Evolutionary conservation across 1,284 basidiomycete genomes (phyloP).

Genomic region (Malassezia dermatis): DNA sequence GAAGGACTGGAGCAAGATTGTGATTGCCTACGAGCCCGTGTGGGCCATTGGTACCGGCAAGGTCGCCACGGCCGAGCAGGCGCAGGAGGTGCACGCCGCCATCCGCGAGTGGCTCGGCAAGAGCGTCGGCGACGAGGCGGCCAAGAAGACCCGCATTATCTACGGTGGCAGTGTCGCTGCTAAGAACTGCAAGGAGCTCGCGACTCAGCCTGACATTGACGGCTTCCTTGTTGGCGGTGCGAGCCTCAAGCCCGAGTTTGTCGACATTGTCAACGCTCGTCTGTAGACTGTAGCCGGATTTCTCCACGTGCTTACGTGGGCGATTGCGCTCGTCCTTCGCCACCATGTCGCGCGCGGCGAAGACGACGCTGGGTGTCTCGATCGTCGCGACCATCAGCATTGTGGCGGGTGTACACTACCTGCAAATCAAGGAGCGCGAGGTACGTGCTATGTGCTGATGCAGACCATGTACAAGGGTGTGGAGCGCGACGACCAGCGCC

Average conservation of each 20-base stretch:
- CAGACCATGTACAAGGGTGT: conserved; percentile 44
- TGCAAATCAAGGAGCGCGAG: conserved; percentile 74
- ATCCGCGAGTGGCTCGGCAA: conserved; percentile 67
- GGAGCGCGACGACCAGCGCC: conserved; percentile 36
- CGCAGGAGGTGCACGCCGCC: conserved; percentile 80
- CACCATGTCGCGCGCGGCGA: conserved; percentile 72
- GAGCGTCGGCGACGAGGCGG: conserved; percentile 61
- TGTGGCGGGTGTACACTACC: conserved; percentile 81
- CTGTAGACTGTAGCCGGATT: conserved; percentile 10
- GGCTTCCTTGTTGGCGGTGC: conserved; percentile 99
- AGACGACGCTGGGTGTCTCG: conserved; percentile 64
- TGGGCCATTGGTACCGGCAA: conserved; percentile 99
- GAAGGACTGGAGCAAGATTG: conserved; percentile 73
- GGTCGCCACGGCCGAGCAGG: conserved; percentile 78
- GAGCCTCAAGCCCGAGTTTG: conserved; percentile 79
- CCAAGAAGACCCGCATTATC: conserved; percentile 73
- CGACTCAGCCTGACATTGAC: conserved; percentile 68
- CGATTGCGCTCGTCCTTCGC: not conserved
- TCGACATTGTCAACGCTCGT: conserved; percentile 68
- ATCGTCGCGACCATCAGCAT: conserved; percentile 60
- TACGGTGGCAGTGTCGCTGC: conserved; percentile 90
- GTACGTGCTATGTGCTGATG: conserved; percentile 50
- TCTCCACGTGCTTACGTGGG: not conserved
- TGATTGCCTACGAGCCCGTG: conserved; percentile 71
- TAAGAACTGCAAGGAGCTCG: conserved; percentile 66